Evolutionary conservation across 1,139 yeast species (phyloP).

Genomic region (Hyphopichia khmerensis): DNA sequence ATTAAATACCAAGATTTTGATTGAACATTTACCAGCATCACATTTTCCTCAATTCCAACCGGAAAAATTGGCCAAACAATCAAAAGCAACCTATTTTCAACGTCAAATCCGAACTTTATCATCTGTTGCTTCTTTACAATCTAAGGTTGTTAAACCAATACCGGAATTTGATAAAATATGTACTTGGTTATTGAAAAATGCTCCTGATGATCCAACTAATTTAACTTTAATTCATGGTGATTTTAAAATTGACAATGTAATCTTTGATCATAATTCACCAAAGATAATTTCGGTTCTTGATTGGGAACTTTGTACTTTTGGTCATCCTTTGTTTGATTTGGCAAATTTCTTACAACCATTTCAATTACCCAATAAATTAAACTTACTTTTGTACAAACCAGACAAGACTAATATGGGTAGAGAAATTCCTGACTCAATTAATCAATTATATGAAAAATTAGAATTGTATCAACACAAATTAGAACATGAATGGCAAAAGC

Average conservation of each 20-base stretch:
- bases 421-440: slow-evolving; percentile 30
- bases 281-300: slow-evolving; percentile 59
- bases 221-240: slow-evolving; percentile 64
- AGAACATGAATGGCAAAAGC: slow-evolving; percentile 34
- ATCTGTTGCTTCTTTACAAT: slow-evolving; percentile 50
- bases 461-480: slow-evolving; percentile 25
- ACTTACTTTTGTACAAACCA: slow-evolving; percentile 28
- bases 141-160: slow-evolving; percentile 49
- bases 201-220: slow-evolving; percentile 50
- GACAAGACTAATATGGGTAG: slow-evolving; percentile 33
- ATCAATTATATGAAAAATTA: slow-evolving; percentile 24
- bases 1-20: slow-evolving; percentile 46
- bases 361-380: slow-evolving; percentile 42
- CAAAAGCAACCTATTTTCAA: slow-evolving; percentile 44
- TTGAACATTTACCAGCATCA: slow-evolving; percentile 41
- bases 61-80: slow-evolving; percentile 17
- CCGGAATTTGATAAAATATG: slow-evolving; percentile 48
- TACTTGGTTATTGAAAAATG: slow-evolving; percentile 38
- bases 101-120: slow-evolving; percentile 55
- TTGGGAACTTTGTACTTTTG: slow-evolving; percentile 70
- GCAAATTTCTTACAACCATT: slow-evolving; percentile 62
- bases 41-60: slow-evolving; percentile 49
- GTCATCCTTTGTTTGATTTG: slow-evolving; percentile 65
- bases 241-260: slow-evolving; percentile 62
- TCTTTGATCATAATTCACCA: slow-evolving; percentile 52